phyloP scores from a whole-genome alignment of 2,329 filamentous ascomycete genomes.

The Alternaria sp. region DNA sequence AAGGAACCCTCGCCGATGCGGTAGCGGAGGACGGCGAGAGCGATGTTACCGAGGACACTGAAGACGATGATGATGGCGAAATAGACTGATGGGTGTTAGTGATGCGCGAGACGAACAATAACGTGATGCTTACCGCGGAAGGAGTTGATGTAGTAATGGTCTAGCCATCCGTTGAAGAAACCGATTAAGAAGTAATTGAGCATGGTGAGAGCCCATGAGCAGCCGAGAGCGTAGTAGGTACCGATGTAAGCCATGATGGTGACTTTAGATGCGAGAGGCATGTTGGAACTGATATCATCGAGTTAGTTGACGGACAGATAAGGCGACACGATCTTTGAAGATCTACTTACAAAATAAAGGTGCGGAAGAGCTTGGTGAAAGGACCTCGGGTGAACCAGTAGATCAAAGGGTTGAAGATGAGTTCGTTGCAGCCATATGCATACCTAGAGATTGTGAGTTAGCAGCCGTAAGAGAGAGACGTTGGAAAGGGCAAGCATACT shows the following conservation, averaged over 20 bases:
- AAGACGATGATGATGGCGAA: conserved; percentile 70
- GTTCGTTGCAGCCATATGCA: conserved; percentile 73
- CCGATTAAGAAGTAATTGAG: conserved; percentile 76
- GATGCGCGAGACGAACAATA: not conserved
- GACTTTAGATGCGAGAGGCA: conserved; percentile 70
- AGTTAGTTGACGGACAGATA: not conserved
- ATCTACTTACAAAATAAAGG: conserved; percentile 56
- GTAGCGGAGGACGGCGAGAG: conserved; percentile 69
- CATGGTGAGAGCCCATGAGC: conserved; percentile 69
- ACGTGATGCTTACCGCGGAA: conserved; percentile 57
- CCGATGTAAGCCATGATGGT: conserved; percentile 75
- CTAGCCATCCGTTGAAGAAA: conserved; percentile 75
- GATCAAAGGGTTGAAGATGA: conserved; percentile 71
- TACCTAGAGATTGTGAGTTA: conserved; percentile 43
- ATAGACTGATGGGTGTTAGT: conserved; percentile 52
- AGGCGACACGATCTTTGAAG: not conserved
- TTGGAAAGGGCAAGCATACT: conserved; percentile 42
- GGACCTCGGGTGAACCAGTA: conserved; percentile 68
- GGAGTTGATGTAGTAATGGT: conserved; percentile 80
- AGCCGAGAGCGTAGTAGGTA: conserved; percentile 74
- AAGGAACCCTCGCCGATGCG: conserved; percentile 63
- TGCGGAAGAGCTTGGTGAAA: conserved; percentile 69
- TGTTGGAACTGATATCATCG: conserved; percentile 54
- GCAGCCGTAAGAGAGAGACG: not conserved
- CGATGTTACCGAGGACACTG: conserved; percentile 65